These are phyloP conservation scores for Globisporangium ultimum DNA, from an alignment of 352 stramenopile species.

Conservation along the genomic window DNA sequence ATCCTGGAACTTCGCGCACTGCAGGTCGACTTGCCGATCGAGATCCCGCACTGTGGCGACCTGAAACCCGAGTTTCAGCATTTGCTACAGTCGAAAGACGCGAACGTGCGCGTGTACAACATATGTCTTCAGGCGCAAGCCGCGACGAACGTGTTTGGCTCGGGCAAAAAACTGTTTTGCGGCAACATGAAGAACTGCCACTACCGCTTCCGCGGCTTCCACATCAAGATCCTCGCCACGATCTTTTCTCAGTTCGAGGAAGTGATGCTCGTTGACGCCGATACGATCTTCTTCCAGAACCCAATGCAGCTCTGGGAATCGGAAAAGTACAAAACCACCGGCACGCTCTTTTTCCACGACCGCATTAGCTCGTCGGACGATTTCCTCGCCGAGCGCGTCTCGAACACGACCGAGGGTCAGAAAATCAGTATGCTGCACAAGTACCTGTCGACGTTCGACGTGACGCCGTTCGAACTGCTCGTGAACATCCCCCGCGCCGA, in stretches of 20 bases:
- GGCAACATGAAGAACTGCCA: constrained; percentile 36
- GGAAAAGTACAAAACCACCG: constrained; percentile 44
- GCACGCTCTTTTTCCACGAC: constrained; percentile 61
- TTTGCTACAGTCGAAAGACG: constrained; percentile 24
- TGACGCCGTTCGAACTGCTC: constrained; percentile 34
- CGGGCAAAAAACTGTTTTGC: constrained; percentile 46
- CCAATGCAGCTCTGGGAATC: constrained; percentile 55
- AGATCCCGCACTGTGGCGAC: constrained; percentile 36
- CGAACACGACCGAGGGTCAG: constrained; percentile 8
- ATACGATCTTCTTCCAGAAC: constrained; percentile 62
- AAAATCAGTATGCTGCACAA: constrained; percentile 34
- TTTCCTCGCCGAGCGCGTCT: constrained; percentile 38
- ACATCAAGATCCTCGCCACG: constrained; percentile 65
- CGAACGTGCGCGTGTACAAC: constrained; percentile 65
- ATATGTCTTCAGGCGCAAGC: constrained; percentile 40
- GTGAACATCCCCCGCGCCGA: constrained; percentile 22
- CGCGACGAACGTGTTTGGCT: constrained; percentile 21
- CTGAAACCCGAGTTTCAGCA: constrained; percentile 38
- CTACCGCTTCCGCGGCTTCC: constrained; percentile 47
- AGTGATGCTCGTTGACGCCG: constrained; percentile 74
- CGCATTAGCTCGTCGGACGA: constrained; percentile 34
- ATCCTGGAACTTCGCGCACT: too few species aligned
- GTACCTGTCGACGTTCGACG: constrained; percentile 55
- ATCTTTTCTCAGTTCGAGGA: constrained; percentile 66
- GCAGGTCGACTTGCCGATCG: constrained; percentile 4